These are phyloP conservation scores for Cylindrotheca fusiformis DNA, from an alignment of 108 stramenopile species.

Conservation along the genomic window DNA sequence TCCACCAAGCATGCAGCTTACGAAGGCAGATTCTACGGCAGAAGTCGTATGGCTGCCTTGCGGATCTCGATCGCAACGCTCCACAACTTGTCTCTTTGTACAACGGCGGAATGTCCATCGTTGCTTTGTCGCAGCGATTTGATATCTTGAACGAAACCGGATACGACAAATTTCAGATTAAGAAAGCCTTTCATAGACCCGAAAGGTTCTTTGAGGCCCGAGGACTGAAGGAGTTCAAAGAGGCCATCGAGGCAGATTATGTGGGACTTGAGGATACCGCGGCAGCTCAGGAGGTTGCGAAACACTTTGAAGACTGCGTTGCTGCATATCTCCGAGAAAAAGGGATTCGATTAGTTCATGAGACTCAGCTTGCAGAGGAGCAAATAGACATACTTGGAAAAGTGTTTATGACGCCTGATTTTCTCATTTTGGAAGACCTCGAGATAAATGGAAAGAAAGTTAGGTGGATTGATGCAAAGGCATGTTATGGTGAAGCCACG, in stretches of 20 bases:
- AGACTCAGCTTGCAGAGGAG: slow-evolving; percentile 7
- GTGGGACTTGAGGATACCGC: slow-evolving; percentile 4
- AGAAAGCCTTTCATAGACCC: not conserved
- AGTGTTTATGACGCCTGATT: slow-evolving; percentile 14
- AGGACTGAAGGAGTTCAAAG: slow-evolving; percentile 3
- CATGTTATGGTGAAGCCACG: slow-evolving; percentile 4
- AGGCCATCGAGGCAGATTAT: slow-evolving; percentile 6
- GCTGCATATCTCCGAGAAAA: not conserved
- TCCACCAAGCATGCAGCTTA: slow-evolving; percentile 5
- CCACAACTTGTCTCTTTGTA: not conserved
- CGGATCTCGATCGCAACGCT: not conserved
- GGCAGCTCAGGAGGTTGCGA: not conserved
- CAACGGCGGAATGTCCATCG: not conserved
- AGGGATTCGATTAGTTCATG: slow-evolving; percentile 12
- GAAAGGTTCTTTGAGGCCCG: not conserved
- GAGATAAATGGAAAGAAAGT: not conserved
- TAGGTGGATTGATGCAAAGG: slow-evolving; percentile 21
- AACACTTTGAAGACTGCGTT: slow-evolving; percentile 6
- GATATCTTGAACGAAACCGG: slow-evolving; percentile 9
- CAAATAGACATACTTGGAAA: slow-evolving; percentile 12
- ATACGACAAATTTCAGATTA: not conserved
- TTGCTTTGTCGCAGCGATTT: slow-evolving; percentile 4
- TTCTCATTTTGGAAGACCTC: slow-evolving; percentile 14
- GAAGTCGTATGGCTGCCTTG: slow-evolving; percentile 1
- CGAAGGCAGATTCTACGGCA: slow-evolving; percentile 2